Conservation (phyloP, 129 eudicot species). For the Lactuca saligna region DNA sequence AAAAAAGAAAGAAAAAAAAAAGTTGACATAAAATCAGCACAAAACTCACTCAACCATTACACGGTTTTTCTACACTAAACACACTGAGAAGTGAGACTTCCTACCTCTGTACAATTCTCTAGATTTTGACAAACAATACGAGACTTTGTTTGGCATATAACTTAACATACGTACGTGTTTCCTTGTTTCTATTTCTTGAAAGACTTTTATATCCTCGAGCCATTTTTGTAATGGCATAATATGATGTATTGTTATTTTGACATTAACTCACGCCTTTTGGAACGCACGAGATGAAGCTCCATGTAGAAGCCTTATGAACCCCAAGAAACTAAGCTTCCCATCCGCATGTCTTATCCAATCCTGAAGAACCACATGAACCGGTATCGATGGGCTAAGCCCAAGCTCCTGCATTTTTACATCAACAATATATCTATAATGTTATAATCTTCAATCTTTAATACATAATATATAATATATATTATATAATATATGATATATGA, state of each 20-base stretch:
- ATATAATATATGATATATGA: neutral
- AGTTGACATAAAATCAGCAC: conserved; percentile 20
- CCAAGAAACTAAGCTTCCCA: conserved; percentile 95
- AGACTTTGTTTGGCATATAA: conserved; percentile 5
- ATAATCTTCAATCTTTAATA: neutral
- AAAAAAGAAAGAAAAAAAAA: neutral
- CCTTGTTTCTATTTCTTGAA: conserved; percentile 19
- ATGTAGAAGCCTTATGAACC: conserved; percentile 92
- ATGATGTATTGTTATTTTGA: conserved; percentile 2
- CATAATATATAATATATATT: neutral
- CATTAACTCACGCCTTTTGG: conserved; percentile 59
- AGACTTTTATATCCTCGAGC: conserved; percentile 10
- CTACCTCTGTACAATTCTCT: conserved; percentile 39
- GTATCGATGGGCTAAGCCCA: conserved; percentile 92
- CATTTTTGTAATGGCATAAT: conserved; percentile 12
- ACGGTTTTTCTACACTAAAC: conserved; percentile 38
- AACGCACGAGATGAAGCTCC: conserved; percentile 90
- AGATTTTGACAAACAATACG: conserved; percentile 25
- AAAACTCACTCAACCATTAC: conserved; percentile 37
- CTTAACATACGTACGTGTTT: conserved; percentile 13
- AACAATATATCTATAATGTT: neutral
- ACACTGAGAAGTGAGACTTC: conserved; percentile 15
- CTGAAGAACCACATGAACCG: conserved; percentile 92
- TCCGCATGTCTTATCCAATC: conserved; percentile 96
- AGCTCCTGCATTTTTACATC: conserved; percentile 59